Conservation (phyloP, 495 filamentous ascomycete species). For the Bryoglossum gracile region DNA sequence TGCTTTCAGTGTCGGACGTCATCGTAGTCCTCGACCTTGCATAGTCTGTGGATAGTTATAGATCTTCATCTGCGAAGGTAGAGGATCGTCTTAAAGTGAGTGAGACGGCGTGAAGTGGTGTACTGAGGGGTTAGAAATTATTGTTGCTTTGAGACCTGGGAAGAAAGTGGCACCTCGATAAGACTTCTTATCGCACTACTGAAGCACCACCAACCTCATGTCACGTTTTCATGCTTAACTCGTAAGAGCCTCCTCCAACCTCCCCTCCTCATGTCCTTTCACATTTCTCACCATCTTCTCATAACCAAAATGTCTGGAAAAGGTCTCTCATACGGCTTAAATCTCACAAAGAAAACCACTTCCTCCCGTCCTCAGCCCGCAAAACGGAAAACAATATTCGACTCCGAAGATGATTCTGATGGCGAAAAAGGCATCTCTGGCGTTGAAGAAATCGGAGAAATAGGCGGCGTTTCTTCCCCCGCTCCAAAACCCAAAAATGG, state of each 20-base stretch:
- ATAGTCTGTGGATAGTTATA: no score
- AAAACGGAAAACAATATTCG: slow-evolving; percentile 44
- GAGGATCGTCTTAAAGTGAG: background rate
- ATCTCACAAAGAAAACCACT: slow-evolving; percentile 43
- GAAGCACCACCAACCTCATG: background rate
- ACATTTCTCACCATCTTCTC: background rate
- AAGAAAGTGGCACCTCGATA: slow-evolving; percentile 3
- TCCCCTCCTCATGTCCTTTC: background rate
- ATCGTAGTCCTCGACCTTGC: slow-evolving; percentile 14
- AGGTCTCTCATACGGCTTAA: slow-evolving; percentile 49
- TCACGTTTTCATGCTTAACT: no score
- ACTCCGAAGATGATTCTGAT: slow-evolving; percentile 41
- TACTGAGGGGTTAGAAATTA: background rate
- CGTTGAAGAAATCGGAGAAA: slow-evolving; percentile 26
- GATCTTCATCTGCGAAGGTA: background rate
- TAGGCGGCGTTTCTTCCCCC: slow-evolving; percentile 14
- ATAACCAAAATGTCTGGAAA: slow-evolving; percentile 25
- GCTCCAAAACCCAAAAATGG: slow-evolving; percentile 2
- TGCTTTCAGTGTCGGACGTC: slow-evolving; percentile 11
- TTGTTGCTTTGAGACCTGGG: background rate
- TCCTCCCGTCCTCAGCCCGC: slow-evolving; percentile 31
- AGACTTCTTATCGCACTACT: slow-evolving; percentile 7
- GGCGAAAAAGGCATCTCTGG: slow-evolving; percentile 27
- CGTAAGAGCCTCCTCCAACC: no score
- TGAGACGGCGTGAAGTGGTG: background rate